Percentiles rank a stretch among this genome's conserved stretches.
phyloP scores from a whole-genome alignment of 2,329 filamentous ascomycete genomes.

The Madurella fahalii region DNA sequence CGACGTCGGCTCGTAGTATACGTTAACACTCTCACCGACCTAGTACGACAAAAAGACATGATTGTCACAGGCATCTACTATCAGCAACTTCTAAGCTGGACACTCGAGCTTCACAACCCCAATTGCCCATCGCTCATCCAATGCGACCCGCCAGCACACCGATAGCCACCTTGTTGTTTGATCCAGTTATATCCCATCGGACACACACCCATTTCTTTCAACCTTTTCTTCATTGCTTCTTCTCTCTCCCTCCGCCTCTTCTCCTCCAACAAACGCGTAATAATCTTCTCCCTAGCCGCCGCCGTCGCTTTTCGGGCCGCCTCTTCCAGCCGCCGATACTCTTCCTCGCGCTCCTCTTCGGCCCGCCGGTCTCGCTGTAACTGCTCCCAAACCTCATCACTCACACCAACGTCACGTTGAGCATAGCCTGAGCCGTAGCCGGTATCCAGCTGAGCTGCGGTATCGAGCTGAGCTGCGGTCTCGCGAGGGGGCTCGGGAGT shows the following conservation, averaged over 20 bases:
- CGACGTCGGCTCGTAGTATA: no score
- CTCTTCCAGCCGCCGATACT: constrained; percentile 34
- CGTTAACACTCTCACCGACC: no score
- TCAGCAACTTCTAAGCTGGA: no score
- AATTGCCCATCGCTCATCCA: constrained; percentile 42
- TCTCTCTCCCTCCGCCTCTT: constrained; percentile 37
- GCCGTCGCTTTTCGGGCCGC: constrained; percentile 29
- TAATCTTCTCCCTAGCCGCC: constrained; percentile 34
- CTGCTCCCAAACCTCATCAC: constrained; percentile 58
- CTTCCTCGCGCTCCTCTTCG: constrained; percentile 35
- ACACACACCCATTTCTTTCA: constrained; percentile 54
- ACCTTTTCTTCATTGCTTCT: constrained; percentile 37
- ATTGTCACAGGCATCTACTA: no score
- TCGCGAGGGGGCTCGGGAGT: not conserved
- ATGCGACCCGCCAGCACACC: constrained; percentile 60
- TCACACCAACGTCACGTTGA: constrained; percentile 53
- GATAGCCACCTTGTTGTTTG: constrained; percentile 53
- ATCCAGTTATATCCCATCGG: constrained; percentile 58
- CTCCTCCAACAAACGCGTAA: constrained; percentile 37
- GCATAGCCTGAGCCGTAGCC: not conserved
- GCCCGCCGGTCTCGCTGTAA: constrained; percentile 48
- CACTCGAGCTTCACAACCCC: not conserved
- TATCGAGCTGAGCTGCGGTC: no score
- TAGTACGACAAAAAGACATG: no score
- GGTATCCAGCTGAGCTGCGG: not conserved